phyloP scores from a whole-genome alignment of 495 filamentous ascomycete genomes.

The Bryoglossum gracile region DNA sequence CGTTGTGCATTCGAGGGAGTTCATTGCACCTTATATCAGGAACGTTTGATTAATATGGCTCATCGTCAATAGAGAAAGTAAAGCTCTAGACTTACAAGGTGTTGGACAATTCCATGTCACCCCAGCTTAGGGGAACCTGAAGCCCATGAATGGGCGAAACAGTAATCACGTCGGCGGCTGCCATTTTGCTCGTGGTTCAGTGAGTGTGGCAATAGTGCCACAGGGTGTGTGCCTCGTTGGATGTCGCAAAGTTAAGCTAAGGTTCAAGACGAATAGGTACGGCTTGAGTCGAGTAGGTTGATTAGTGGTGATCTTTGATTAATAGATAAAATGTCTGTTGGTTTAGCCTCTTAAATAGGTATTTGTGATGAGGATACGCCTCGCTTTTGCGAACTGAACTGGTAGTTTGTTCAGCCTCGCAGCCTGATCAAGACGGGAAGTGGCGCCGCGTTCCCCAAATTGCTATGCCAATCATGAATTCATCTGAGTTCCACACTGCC shows the following conservation, averaged over 20 bases:
- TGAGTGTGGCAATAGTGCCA: too few relatives aligned
- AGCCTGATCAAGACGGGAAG: neutral
- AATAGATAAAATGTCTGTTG: neutral
- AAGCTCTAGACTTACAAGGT: too few relatives aligned
- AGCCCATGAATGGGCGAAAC: too few relatives aligned
- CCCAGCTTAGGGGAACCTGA: too few relatives aligned
- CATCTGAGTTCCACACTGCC: neutral
- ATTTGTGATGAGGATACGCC: neutral
- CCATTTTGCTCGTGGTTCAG: too few relatives aligned
- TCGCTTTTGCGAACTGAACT: neutral
- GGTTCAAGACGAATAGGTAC: neutral
- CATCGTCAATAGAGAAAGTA: too few relatives aligned
- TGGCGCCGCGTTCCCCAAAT: neutral
- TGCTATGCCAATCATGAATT: neutral
- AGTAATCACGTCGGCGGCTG: too few relatives aligned
- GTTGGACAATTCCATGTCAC: too few relatives aligned
- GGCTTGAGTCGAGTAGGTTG: neutral
- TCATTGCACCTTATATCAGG: too few relatives aligned
- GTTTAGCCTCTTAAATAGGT: neutral
- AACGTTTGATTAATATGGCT: too few relatives aligned
- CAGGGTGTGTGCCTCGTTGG: too few relatives aligned
- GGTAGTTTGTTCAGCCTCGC: neutral
- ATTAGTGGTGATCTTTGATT: neutral
- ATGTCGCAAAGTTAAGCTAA: constrained; percentile 5
- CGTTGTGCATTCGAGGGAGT: too few relatives aligned